Percentiles rank a stretch among this genome's conserved stretches.
Conservation (phyloP, 1,284 basidiomycete genomes). For the Thecaphora thlaspeos region DNA sequence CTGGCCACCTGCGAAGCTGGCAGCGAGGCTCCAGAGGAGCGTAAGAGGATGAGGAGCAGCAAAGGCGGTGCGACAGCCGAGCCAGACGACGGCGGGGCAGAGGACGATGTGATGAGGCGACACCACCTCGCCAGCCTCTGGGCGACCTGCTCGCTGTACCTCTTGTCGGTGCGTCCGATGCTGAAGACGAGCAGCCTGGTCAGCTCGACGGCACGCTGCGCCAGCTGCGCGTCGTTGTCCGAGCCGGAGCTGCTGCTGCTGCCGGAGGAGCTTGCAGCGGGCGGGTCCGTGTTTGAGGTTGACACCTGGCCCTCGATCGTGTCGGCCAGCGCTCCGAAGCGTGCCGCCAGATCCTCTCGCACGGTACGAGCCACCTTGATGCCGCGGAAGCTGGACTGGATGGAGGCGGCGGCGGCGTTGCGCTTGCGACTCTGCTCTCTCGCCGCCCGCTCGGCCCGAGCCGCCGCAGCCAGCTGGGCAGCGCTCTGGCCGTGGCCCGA, state of each 20-base stretch:
- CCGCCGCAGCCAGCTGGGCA: conserved; percentile 5
- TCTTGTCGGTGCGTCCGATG: neutral
- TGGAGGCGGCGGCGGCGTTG: conserved; percentile 5
- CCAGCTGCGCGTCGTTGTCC: no score
- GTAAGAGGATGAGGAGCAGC: no score
- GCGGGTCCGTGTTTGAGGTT: neutral
- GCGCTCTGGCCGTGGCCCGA: conserved; percentile 1
- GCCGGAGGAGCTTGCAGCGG: no score
- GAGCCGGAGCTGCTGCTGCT: no score
- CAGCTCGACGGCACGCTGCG: neutral
- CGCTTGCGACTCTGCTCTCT: conserved; percentile 3
- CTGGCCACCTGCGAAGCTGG: no score
- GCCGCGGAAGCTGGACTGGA: conserved; percentile 12
- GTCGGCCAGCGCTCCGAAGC: conserved; percentile 2
- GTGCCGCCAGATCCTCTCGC: neutral
- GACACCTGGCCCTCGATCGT: neutral
- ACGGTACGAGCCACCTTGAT: neutral
- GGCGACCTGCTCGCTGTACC: no score
- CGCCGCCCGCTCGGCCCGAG: conserved; percentile 4
- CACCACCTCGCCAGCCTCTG: neutral
- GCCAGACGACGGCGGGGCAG: neutral
- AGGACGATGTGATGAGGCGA: neutral
- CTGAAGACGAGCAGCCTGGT: neutral
- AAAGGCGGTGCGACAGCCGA: neutral
- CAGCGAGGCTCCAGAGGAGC: no score